These are phyloP conservation scores for Funneliformis mosseae DNA, from an alignment of 192 early-diverging fungal species.

Conservation along the genomic window DNA sequence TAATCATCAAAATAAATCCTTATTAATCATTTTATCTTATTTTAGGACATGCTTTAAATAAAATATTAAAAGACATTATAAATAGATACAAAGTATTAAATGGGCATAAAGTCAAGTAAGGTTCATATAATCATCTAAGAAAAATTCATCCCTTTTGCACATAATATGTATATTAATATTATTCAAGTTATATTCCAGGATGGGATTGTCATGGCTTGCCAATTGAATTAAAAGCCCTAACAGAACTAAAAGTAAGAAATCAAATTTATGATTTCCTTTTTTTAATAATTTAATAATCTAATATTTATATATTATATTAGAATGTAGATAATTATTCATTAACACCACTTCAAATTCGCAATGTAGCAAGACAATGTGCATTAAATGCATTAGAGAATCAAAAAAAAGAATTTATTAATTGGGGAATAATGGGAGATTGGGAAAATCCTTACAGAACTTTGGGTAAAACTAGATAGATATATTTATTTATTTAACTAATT, in stretches of 20 bases:
- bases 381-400: conserved; percentile 61
- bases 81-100: conserved; percentile 72
- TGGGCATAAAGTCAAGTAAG: conserved; percentile 69
- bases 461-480: conserved; percentile 22
- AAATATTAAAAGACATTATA: conserved; percentile 79
- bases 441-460: conserved; percentile 69
- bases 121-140: neutral
- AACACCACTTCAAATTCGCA: conserved; percentile 53
- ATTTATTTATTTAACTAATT: neutral
- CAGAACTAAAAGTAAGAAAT: conserved; percentile 49
- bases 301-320: neutral
- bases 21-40: neutral
- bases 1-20: neutral
- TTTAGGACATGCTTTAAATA: conserved; percentile 75
- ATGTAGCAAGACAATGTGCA: conserved; percentile 61
- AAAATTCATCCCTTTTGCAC: neutral
- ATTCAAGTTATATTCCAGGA: conserved; percentile 65
- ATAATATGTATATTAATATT: neutral
- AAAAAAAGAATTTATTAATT: conserved; percentile 60
- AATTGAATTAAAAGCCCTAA: conserved; percentile 79
- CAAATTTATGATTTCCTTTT: neutral
- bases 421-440: conserved; percentile 80
- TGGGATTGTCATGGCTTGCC: conserved; percentile 84
- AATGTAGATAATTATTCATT: conserved; percentile 36
- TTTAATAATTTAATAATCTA: neutral